Base-by-base conservation (phyloP, 768 basidiomycete species). In the Leccinum olivaceopallidum region DNA sequence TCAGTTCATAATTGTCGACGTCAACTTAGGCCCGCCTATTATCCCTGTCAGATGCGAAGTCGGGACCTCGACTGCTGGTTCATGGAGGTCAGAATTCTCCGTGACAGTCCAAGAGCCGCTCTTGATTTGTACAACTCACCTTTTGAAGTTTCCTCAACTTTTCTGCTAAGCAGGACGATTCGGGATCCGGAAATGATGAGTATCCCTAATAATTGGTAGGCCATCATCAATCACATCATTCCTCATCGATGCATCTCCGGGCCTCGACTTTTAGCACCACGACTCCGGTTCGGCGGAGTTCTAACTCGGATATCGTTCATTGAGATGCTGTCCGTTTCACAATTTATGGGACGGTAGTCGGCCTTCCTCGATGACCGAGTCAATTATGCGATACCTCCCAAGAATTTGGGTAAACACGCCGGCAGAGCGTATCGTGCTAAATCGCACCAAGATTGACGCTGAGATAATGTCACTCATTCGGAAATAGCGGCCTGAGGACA, bases 381-480 rank as follows among this genome's bases (percentile, higher is more conserved):
- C 50, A 65, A 47, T 22, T 13, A 47, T 22, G 20, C 44, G n/a
- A n/a, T 44, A 20, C n/a, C 42, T 44, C 42, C 24, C 50, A 48
- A 50, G 34, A 44, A 44, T 13, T 22, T 12, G 44, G 20, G 42
- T 20, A 20, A 12, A 47, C 44, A 47, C 44, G 44, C 44, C 20
- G 44, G 6, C 44, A 47, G 44, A 47, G 20, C 51, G 57, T 54
- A 56, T 39, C 13, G 12, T 50, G 8, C 44, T 49, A 53, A 13
- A 44, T 53, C 56, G n/a, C 44, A 53, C 18, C 53, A 22, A 63
- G 65, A 71, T 60, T 63, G 59, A 60, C 60, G 55, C 63, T 56
- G 57, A 58, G 68, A 70, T 67, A 18, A 20, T 14, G 32, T 7
- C 22, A 36, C 56, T 8, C 16, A 16, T 52, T 56, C 20, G 54